These are phyloP conservation scores for Lagenidium giganteum DNA, from an alignment of 352 stramenopile genomes.

Conservation along the genomic window DNA sequence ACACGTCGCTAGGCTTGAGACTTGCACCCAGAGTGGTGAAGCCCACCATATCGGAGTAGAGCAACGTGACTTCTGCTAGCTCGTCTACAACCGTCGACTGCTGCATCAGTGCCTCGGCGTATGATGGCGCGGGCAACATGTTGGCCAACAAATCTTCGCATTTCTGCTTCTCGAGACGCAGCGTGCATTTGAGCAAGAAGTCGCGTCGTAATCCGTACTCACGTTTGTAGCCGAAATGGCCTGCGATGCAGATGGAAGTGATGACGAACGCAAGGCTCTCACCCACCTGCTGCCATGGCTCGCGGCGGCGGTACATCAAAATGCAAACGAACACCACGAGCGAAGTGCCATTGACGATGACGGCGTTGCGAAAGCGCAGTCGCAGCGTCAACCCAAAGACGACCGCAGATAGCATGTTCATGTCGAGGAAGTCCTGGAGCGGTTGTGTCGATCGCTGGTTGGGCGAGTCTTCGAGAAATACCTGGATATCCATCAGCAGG, in stretches of 20 bases:
- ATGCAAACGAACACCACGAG: constrained; percentile 31
- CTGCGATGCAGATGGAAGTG: constrained; percentile 19
- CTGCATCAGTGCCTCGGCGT: constrained; percentile 65
- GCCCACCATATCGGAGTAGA: constrained; percentile 86
- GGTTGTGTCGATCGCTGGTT: constrained; percentile 5
- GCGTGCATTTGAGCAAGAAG: constrained; percentile 77
- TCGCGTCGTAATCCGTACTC: constrained; percentile 60
- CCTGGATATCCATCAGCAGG: constrained; percentile 30
- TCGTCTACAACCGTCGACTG: constrained; percentile 78
- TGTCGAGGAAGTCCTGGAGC: constrained; percentile 28
- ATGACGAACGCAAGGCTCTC: constrained; percentile 43
- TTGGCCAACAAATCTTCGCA: constrained; percentile 80
- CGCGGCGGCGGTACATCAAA: constrained; percentile 2
- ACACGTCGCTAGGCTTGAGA: constrained; percentile 61
- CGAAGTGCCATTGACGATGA: constrained; percentile 32
- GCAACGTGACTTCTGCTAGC: constrained; percentile 72
- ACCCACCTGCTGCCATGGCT: constrained; percentile 27
- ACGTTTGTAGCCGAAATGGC: constrained; percentile 58
- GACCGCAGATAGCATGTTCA: constrained; percentile 47
- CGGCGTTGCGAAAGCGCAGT: constrained; percentile 52
- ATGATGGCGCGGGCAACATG: constrained; percentile 76
- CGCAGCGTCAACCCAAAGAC: constrained; percentile 52
- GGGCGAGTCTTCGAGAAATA: constrained; percentile 17
- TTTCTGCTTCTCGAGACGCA: constrained; percentile 74
- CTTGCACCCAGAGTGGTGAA: constrained; percentile 67